These are phyloP conservation scores for Sesbania bispinosa DNA, from an alignment of 306 rosid species.

Conservation along the genomic window DNA sequence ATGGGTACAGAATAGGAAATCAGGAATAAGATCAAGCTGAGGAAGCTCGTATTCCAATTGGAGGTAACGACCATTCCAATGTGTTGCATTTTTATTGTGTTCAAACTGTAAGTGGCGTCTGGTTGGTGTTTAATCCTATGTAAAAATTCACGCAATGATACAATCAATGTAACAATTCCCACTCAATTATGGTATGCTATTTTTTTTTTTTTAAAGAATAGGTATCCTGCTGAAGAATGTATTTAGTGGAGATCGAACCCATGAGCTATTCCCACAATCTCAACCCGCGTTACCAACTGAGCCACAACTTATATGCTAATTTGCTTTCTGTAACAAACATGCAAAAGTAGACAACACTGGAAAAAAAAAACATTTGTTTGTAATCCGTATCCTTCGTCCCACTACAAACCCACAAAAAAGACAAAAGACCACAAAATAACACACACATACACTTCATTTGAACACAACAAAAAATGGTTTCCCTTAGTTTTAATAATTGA, in stretches of 20 bases:
- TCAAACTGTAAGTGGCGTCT: neutral
- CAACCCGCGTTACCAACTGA: too few species aligned
- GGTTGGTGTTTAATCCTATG: neutral
- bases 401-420: neutral
- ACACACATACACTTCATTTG: neutral
- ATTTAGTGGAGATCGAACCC: too few species aligned
- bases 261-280: too few species aligned
- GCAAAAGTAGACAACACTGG: neutral
- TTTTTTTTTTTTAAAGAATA: too few species aligned
- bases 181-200: neutral
- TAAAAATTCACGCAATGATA: slow-evolving; percentile 16
- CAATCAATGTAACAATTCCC: slow-evolving; percentile 7
- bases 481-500: neutral
- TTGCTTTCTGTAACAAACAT: neutral
- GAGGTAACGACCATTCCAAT: slow-evolving; percentile 8
- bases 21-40: too few species aligned
- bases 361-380: too few species aligned
- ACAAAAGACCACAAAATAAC: neutral
- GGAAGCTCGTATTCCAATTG: neutral
- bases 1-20: neutral
- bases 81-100: neutral
- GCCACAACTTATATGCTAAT: too few species aligned
- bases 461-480: neutral
- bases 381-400: too few species aligned
- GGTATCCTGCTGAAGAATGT: too few species aligned